Base-by-base conservation (phyloP, 2,329 filamentous ascomycete species). In the Pestalotiopsis sp. region DNA sequence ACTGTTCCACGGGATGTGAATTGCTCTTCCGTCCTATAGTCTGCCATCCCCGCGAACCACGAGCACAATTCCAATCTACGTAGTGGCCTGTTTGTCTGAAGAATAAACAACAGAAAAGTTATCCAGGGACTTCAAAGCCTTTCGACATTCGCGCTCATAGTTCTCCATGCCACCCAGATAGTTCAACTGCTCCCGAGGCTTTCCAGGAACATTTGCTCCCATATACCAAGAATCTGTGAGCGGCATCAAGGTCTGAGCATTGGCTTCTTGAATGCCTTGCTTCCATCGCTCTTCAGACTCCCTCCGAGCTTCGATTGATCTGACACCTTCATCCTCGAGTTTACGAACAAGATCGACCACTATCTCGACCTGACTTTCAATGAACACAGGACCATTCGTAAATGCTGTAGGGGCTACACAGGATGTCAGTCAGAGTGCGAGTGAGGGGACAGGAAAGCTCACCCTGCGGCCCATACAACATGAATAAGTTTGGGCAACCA, bases 131-230 rank as follows among this genome's bases (percentile, higher is more conserved):
- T 14, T 26, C 58, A 60, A 13, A 60, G 58, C 58, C 26, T 39
- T 38, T 6, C 35, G 24, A 39, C 58, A 60, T 26, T 60, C 58
- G 26, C 58, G 58, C 14, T 30, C 58, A 26, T 60, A 60, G 14
- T 60, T 60, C 30, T 26, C 58, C 24, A 60, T 60, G 22, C 58
- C 58, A 1, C 35, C 58, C 10, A 60, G 35, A 20, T 60, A 60
- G 35, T 60, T 60, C 58, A 60, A 38, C 58, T 60, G 58, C 58
- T 60, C 58, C 26, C 58, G 58, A 11, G n/a, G n/a, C 58, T 60
- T 60, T 13, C 58, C 58, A 13, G 58, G 58, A 10, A 60, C 26
- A 35, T 60, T 60, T 14, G 58, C 58, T 35, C 58, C 58, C 58
- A 60, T 60, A 35, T 60, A 60, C 58, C 58, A 60, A 60, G 58